Evolutionary conservation across 192 early-diverging fungal species (phyloP).

Genomic region (Haplosporangium gracile): DNA sequence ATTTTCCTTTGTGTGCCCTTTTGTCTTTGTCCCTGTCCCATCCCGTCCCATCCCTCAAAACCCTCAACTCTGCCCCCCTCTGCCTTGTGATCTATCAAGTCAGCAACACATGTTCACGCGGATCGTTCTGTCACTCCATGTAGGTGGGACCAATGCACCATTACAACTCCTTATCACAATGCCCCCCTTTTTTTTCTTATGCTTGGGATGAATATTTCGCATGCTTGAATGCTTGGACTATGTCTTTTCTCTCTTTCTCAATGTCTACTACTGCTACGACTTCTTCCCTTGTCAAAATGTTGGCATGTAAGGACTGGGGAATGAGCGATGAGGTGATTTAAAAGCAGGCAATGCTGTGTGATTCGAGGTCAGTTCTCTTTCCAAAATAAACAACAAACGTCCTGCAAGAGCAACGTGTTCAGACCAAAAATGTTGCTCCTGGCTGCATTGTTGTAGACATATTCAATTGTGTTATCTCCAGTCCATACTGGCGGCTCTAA

Average conservation of each 20-base stretch:
- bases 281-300: neutral
- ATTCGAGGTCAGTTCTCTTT: no score
- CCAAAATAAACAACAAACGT: no score
- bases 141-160: neutral
- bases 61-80: neutral
- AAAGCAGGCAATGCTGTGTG: no score
- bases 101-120: slow-evolving; percentile 3
- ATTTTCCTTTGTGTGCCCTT: neutral
- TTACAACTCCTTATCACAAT: slow-evolving; percentile 2
- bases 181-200: neutral
- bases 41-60: no score
- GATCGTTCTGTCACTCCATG: neutral
- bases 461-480: no score
- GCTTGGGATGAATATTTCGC: neutral
- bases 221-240: slow-evolving; percentile 2
- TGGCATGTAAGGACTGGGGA: neutral
- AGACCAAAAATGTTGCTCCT: no score
- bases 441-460: no score
- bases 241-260: neutral
- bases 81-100: slow-evolving; percentile 5
- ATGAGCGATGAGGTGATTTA: neutral
- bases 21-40: neutral
- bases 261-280: neutral
- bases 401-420: no score
- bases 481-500: no score